Evolutionary conservation across 768 basidiomycete genomes (phyloP), one percentile per base, ranked within the genome.

Genomic region (Lactarius pseudohatsudake): DNA sequence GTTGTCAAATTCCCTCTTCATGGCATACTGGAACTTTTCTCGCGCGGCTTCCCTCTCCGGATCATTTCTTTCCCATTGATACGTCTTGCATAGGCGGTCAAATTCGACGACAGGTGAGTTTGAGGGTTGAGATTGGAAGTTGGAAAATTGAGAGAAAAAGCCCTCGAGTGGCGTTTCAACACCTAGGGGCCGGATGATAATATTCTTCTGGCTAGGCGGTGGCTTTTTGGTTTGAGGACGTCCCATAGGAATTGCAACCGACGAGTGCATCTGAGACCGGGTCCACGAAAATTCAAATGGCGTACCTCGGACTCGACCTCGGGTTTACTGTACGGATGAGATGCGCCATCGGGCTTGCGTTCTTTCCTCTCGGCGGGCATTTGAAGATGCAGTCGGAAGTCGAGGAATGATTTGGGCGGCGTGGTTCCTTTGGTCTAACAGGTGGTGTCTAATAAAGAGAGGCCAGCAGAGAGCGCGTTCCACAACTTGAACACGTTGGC

Each of bases 81-180:
- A 32, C 28, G 22, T 13, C 34, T 40, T 13, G 55, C 59, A 66
- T n/a, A 72, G 30, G 1, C 64, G 58, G 13, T 62, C 16, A 53
- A 72, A 72, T 41, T 72, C 66, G 10, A 11, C 9, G 6, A 50
- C 9, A 20, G 70, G 57, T 1, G 72, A 40, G 4, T 59, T 60
- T 2, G 13, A 22, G n/a, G 64, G 70, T 9, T 64, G 34, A 26
- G 16, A 65, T 40, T 26, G 43, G 34, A 69, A 72, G 2, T 66
- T 22, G 11, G 70, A 26, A 47, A 66, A 72, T 40, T 47, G 26
- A 3, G 68, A 71, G 60, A 72, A 72, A 61, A 72, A 72, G 10
- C 0, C 38, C 30, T 66, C 56, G 50, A 72, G 58, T 28, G 57
- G 56, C 28, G 58, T 54, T 11, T 16, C 9, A 18, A 34, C n/a